phyloP scores from a whole-genome alignment of 306 rosid genomes.

The Citrullus amarus region DNA sequence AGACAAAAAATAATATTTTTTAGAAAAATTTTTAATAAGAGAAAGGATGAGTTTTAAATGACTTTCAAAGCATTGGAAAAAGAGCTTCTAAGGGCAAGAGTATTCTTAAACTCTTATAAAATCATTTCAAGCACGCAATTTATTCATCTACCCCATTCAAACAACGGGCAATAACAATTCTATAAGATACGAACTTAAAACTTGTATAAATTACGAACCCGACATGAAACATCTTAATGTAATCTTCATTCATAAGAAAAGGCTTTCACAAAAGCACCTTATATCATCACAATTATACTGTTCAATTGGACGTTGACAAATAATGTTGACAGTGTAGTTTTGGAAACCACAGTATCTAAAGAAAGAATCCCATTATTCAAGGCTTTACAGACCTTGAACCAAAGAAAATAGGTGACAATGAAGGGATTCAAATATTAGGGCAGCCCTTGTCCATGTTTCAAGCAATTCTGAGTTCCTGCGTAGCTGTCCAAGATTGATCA shows the following conservation, averaged over 20 bases:
- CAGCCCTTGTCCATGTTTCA: slow-evolving; percentile 15
- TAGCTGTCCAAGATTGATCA: slow-evolving; percentile 77
- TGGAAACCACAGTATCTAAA: not conserved
- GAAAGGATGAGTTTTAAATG: no score
- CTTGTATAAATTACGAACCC: not conserved
- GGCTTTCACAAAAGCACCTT: not conserved
- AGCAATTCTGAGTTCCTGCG: slow-evolving; percentile 56
- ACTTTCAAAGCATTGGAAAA: no score
- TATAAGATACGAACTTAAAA: not conserved
- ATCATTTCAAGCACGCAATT: not conserved
- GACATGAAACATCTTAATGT: not conserved
- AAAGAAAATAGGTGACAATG: not conserved
- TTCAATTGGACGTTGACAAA: not conserved
- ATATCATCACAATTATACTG: not conserved
- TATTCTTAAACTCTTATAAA: no score
- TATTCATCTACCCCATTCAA: not conserved
- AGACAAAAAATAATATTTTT: no score
- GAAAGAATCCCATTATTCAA: not conserved
- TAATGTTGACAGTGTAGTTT: not conserved
- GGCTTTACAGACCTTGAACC: not conserved
- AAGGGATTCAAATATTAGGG: not conserved
- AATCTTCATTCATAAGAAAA: not conserved
- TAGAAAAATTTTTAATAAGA: no score
- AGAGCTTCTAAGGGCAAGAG: no score
- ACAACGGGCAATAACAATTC: not conserved